Percentiles rank a stretch among this genome's conserved stretches.
phyloP scores from a whole-genome alignment of 352 stramenopile genomes.

The Phytophthora fragariae region DNA sequence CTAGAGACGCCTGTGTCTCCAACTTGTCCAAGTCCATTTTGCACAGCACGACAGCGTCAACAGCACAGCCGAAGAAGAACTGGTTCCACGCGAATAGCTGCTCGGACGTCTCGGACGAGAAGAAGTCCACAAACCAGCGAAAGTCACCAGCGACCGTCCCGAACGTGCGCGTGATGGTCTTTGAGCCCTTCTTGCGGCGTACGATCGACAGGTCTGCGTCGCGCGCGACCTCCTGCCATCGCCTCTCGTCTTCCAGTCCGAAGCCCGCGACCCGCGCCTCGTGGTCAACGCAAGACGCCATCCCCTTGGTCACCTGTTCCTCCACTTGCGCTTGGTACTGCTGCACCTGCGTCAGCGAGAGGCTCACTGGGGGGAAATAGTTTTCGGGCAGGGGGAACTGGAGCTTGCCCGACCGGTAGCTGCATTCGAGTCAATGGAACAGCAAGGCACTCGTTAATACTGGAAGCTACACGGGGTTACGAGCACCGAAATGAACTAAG shows the following conservation, averaged over 20 bases:
- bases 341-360: constrained; percentile 44
- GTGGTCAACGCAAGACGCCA: constrained; percentile 44
- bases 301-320: constrained; percentile 28
- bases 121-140: constrained; percentile 68
- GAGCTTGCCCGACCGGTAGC: constrained; percentile 35
- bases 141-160: constrained; percentile 64
- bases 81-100: constrained; percentile 79
- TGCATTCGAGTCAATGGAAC: constrained; percentile 7
- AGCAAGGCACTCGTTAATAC: constrained; percentile 17
- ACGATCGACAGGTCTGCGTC: constrained; percentile 41
- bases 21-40: constrained; percentile 62
- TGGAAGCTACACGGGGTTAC: background rate
- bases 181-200: constrained; percentile 32
- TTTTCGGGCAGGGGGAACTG: constrained; percentile 54
- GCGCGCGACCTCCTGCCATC: constrained; percentile 43
- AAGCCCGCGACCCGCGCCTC: constrained; percentile 41
- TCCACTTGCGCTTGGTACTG: constrained; percentile 39
- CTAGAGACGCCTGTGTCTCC: constrained; percentile 60
- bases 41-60: constrained; percentile 75
- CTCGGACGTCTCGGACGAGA: constrained; percentile 66
- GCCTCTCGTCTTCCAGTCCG: constrained; percentile 25
- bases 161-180: constrained; percentile 58
- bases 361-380: constrained; percentile 47
- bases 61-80: constrained; percentile 65
- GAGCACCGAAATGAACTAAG: constrained; percentile 13